A percentile compares a stretch with the other conserved stretches of the same genome.
phyloP scores from a whole-genome alignment of 768 basidiomycete species.

The Heimioporus sp. region DNA sequence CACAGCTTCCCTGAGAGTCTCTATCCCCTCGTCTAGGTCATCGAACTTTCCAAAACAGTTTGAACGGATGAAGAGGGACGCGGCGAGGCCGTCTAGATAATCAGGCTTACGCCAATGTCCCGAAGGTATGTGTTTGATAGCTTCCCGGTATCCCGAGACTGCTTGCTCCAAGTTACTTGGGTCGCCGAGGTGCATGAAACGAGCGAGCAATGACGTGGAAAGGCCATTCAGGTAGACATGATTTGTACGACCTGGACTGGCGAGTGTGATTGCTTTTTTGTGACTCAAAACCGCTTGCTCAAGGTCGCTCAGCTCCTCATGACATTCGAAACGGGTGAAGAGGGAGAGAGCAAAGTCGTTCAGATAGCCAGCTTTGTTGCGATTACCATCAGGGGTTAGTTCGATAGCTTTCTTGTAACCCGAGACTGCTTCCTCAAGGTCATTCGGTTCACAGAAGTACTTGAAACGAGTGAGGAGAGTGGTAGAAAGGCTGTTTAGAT shows the following conservation, averaged over 20 bases:
- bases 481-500: background rate
- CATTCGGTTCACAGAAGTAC: background rate
- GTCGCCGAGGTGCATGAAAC: background rate
- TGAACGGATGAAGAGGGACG: background rate
- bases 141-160: no score
- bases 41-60: background rate
- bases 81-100: no score
- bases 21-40: background rate
- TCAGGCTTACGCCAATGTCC: no score
- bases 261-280: background rate
- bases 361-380: background rate
- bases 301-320: background rate
- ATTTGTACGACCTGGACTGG: no score
- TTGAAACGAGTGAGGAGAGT: background rate
- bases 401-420: background rate
- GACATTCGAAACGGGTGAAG: background rate
- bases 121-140: no score
- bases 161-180: no score
- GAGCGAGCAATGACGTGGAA: background rate
- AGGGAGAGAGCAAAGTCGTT: background rate
- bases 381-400: background rate
- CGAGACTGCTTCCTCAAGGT: background rate
- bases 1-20: background rate
- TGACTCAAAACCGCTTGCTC: background rate
- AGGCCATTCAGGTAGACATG: background rate